Evolutionary conservation across 2,329 filamentous ascomycete genomes (phyloP).

Genomic region (Corinectria fuckeliana): DNA sequence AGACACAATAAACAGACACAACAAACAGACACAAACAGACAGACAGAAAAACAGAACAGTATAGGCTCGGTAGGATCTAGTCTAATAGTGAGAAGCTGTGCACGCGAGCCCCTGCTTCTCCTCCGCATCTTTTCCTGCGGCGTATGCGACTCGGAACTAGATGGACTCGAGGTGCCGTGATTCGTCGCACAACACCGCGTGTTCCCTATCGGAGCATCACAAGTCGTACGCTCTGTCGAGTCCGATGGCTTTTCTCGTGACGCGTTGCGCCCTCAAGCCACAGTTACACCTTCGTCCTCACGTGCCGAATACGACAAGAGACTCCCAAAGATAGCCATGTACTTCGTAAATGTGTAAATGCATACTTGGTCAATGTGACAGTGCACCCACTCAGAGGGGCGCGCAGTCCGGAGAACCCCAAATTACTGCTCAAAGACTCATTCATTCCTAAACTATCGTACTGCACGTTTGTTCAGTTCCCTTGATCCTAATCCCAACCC

Average conservation of each 20-base stretch:
- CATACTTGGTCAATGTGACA: too few species aligned
- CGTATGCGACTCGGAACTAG: neutral
- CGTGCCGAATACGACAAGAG: neutral
- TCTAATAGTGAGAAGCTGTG: slow-evolving; percentile 15
- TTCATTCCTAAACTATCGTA: slow-evolving; percentile 31
- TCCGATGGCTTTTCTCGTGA: neutral
- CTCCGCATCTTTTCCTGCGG: neutral
- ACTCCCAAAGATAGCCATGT: too few species aligned
- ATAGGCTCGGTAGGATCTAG: slow-evolving; percentile 7
- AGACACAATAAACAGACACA: neutral
- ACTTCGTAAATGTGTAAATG: neutral
- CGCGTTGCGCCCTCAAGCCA: neutral
- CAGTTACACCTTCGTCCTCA: neutral
- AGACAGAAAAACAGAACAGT: neutral
- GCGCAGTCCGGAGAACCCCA: neutral
- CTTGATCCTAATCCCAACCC: slow-evolving; percentile 6
- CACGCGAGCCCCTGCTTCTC: neutral
- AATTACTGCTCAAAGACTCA: too few species aligned
- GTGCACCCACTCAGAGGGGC: neutral
- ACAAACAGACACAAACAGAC: neutral
- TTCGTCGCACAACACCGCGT: neutral
- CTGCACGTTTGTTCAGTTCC: slow-evolving; percentile 23
- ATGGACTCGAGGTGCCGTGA: neutral
- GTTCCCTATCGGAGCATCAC: neutral
- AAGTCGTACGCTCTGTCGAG: neutral